A percentile compares a stretch with the other conserved stretches of the same genome.
phyloP scores from a whole-genome alignment of 768 basidiomycete genomes.

The Exidia glandulosa region DNA sequence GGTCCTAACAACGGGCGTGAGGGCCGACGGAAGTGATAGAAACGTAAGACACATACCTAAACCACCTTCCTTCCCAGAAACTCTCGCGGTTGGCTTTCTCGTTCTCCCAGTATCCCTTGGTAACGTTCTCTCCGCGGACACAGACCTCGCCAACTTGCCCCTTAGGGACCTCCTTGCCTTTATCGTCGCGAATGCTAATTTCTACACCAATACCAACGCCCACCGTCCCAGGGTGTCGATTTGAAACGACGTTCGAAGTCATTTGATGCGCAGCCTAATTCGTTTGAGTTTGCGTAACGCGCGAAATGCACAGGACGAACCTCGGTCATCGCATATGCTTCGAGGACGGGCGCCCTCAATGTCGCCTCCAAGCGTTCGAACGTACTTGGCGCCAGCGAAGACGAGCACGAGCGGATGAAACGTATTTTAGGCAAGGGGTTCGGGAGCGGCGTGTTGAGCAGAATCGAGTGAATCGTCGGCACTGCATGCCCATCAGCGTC shows the following conservation, averaged over 20 bases:
- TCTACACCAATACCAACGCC: constrained; percentile 21
- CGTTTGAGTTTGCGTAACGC: too few relatives aligned
- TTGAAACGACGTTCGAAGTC: constrained; percentile 11
- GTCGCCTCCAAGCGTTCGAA: constrained; percentile 36
- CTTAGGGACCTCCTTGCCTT: constrained; percentile 22
- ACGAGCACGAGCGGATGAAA: constrained; percentile 31
- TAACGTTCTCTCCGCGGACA: constrained; percentile 43
- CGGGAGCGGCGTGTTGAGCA: constrained; percentile 19
- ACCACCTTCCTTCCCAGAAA: constrained; percentile 42
- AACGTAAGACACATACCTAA: too few relatives aligned
- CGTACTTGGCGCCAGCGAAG: constrained; percentile 41
- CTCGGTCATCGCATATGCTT: constrained; percentile 54
- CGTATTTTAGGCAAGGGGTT: constrained; percentile 20
- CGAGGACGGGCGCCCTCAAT: constrained; percentile 43
- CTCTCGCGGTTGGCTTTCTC: constrained; percentile 35
- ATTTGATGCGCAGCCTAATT: constrained; percentile 25
- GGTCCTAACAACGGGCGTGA: constrained; percentile 8
- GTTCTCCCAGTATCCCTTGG: constrained; percentile 38
- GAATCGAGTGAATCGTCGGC: constrained; percentile 24
- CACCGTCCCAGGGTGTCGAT: constrained; percentile 20
- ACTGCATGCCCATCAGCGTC: constrained; percentile 19
- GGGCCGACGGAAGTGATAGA: too few relatives aligned
- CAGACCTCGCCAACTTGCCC: constrained; percentile 41
- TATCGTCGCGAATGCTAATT: constrained; percentile 17
- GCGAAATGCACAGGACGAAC: constrained; percentile 35